Percentiles rank a stretch among this genome's conserved stretches.
Conservation (phyloP, 2,329 filamentous ascomycete species). For the Apiospora pterosperma region DNA sequence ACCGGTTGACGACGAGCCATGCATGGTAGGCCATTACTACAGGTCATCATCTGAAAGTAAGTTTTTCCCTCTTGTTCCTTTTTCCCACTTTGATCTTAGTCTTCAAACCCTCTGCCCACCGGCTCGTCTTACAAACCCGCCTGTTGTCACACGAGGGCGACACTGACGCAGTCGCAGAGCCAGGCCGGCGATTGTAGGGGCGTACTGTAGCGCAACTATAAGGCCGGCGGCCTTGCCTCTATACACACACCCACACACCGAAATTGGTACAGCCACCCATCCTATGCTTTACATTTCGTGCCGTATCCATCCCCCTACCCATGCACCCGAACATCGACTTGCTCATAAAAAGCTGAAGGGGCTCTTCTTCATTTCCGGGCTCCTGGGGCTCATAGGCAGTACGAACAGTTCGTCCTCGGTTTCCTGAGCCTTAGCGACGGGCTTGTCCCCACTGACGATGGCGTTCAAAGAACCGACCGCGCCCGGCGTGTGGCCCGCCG, state of each 20-base stretch:
- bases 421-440: conserved; percentile 38
- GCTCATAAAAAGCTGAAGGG: conserved; percentile 62
- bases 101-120: neutral
- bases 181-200: neutral
- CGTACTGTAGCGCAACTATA: neutral
- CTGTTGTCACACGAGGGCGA: neutral
- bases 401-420: conserved; percentile 83
- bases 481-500: neutral
- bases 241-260: neutral
- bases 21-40: neutral
- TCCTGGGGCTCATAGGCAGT: conserved; percentile 79
- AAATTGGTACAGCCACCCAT: neutral
- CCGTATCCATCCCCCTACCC: neutral
- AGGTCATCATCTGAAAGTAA: neutral
- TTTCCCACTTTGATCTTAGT: neutral
- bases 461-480: conserved; percentile 35
- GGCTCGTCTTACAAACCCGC: neutral
- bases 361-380: conserved; percentile 80
- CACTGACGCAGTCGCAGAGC: neutral
- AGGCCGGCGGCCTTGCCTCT: neutral
- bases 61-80: neutral
- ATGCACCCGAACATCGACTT: neutral
- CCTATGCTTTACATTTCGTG: neutral
- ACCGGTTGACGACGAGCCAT: neutral
- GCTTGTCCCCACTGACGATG: conserved; percentile 32